These are phyloP conservation scores for Penicillium tannophilum DNA, from an alignment of 495 filamentous ascomycete genomes.

Conservation along the genomic window DNA sequence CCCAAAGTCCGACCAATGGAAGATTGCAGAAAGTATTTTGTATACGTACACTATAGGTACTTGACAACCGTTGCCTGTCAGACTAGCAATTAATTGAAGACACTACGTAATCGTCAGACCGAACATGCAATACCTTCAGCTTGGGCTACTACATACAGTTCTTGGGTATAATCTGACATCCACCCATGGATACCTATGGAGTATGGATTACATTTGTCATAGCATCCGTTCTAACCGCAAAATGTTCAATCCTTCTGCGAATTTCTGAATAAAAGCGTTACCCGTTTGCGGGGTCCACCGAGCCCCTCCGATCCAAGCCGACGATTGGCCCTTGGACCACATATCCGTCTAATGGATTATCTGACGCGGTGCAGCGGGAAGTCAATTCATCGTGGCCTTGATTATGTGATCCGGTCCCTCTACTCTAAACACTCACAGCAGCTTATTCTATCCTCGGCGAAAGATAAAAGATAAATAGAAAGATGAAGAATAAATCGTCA, in stretches of 20 bases:
- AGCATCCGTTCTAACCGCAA: neutral
- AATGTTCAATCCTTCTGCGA: neutral
- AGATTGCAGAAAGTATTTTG: neutral
- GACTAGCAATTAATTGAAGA: neutral
- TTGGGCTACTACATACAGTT: neutral
- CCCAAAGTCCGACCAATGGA: slow-evolving; percentile 1
- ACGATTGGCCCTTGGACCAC: slow-evolving; percentile 19
- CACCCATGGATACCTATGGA: too few relatives aligned
- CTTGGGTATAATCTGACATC: neutral
- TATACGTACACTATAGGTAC: neutral
- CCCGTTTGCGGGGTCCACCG: slow-evolving; percentile 28
- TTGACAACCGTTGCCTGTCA: neutral
- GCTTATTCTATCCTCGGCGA: neutral
- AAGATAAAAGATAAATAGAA: neutral
- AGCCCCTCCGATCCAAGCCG: slow-evolving; percentile 15
- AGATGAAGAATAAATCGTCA: neutral
- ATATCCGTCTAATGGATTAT: slow-evolving; percentile 2
- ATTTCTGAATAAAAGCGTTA: neutral
- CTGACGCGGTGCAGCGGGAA: slow-evolving; percentile 19
- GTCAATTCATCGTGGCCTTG: slow-evolving; percentile 6
- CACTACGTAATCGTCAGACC: neutral
- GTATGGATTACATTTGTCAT: neutral
- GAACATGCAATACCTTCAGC: neutral
- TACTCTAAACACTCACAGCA: neutral
- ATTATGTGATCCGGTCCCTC: neutral